Percentiles rank a stretch among this genome's conserved stretches.
Conservation (phyloP, 2,329 filamentous ascomycete species). For the Epichloe aotearoae region DNA sequence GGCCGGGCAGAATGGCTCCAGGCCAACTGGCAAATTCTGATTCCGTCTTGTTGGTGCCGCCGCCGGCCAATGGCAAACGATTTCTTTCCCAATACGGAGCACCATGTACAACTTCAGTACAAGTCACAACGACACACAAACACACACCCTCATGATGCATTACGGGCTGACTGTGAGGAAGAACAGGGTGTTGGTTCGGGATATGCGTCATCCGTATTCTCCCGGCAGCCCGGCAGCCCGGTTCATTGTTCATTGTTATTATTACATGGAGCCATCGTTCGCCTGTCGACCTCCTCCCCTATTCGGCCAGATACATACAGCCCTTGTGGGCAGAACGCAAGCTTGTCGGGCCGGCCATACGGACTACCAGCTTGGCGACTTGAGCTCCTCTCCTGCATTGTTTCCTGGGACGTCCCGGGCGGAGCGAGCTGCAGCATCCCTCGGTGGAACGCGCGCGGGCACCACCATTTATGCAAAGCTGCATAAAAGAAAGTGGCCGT, state of each 20-base stretch:
- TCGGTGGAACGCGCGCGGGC: no score
- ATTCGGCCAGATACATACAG: neutral
- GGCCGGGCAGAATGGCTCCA: neutral
- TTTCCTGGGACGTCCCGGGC: neutral
- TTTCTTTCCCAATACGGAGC: no score
- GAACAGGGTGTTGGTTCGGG: neutral
- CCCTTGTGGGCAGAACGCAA: neutral
- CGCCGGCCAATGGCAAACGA: neutral
- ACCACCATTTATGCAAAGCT: no score
- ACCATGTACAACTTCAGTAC: no score
- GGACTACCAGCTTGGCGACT: neutral
- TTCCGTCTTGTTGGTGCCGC: neutral
- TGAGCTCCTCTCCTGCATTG: neutral
- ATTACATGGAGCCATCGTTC: no score
- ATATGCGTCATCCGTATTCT: neutral
- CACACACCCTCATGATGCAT: neutral
- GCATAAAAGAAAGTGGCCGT: no score
- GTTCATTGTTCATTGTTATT: no score
- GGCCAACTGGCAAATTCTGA: neutral
- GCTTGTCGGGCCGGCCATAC: neutral
- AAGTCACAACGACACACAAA: no score
- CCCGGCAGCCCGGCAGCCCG: neutral
- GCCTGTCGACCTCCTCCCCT: neutral
- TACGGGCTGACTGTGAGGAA: neutral
- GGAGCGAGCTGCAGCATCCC: neutral